Evolutionary conservation across 1,284 basidiomycete genomes (phyloP).

Genomic region (Cutaneotrichosporon mucoides): DNA sequence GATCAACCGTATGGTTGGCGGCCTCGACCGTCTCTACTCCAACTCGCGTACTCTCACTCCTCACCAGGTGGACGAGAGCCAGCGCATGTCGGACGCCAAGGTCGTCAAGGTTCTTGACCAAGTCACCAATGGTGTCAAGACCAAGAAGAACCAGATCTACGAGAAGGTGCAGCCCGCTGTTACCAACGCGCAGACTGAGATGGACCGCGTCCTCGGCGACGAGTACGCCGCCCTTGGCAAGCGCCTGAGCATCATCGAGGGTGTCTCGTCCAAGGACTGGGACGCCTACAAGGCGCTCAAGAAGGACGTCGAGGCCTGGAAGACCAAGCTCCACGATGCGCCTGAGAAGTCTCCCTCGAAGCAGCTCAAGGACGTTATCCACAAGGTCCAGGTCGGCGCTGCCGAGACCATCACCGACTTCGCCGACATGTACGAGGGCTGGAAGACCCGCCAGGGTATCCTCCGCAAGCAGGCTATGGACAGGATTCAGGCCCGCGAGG

Average conservation of each 20-base stretch:
- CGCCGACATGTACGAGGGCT: slow-evolving; percentile 36
- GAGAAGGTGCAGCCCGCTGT: slow-evolving; percentile 28
- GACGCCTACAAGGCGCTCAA: slow-evolving; percentile 32
- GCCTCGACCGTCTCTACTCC: slow-evolving; percentile 45
- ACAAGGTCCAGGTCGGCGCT: slow-evolving; percentile 17
- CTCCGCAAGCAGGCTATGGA: slow-evolving; percentile 33
- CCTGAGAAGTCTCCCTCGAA: slow-evolving; percentile 24
- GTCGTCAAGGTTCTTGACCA: slow-evolving; percentile 20
- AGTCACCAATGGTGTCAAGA: slow-evolving; percentile 25
- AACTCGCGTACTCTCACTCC: slow-evolving; percentile 29
- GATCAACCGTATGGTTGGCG: slow-evolving; percentile 35
- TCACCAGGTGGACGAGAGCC: slow-evolving; percentile 34
- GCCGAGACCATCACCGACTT: slow-evolving; percentile 32
- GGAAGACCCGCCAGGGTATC: slow-evolving; percentile 25
- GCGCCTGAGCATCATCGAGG: slow-evolving; percentile 25
- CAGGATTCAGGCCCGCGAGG: slow-evolving; percentile 36
- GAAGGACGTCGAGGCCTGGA: slow-evolving; percentile 32
- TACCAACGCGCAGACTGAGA: slow-evolving; percentile 19
- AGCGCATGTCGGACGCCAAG: slow-evolving; percentile 29
- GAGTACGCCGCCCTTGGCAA: slow-evolving; percentile 33
- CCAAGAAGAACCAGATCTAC: slow-evolving; percentile 11
- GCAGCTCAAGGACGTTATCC: slow-evolving; percentile 22
- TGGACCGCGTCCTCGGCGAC: slow-evolving; percentile 27
- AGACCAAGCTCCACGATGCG: slow-evolving; percentile 28
- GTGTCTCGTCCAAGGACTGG: slow-evolving; percentile 36